Evolutionary conservation across 441 rosid species (phyloP), one percentile per base, ranked within the genome.

Genomic region (Pelargonium cotyledonis): DNA sequence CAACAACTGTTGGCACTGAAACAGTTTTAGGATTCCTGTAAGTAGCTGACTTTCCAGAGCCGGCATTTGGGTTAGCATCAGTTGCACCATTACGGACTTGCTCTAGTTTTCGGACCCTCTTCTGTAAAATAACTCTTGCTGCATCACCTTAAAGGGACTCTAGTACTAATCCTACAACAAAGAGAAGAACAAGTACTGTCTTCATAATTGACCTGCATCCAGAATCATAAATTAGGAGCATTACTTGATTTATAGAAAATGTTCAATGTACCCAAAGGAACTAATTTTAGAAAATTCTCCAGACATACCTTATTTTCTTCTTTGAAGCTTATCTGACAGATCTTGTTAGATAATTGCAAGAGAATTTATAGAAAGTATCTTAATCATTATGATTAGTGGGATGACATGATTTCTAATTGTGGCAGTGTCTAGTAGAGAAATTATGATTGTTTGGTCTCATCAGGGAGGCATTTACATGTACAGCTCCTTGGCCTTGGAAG

Each of bases 141-240:
- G 72, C 80, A 53, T 72, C 77, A 63, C 47, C 72, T 64, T 76
- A 65, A 65, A 68, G 66, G 9, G 74, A 58, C 19, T 73, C 46
- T 19, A 66, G 18, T 26, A 72, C 66, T 44, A 78, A 29, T 55
- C 68, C 77, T 26, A 74, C 68, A 18, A 76, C 43, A 29, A 69
- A 29, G 21, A 76, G 43, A 46, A 69, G 18, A 40, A 15, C 63
- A 62, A 65, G 53, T 58, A 64, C 67, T 12, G 51, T 70, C 70
- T 74, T 79, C 82, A 72, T 68, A 64, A 70, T 74, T 46, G 38
- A 19, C 57, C 73, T 65, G 74, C 4, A 16, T 5, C 60, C 11
- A 43, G 14, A 65, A 41, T 0, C 67, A 74, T 61, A n/a, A 26
- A 57, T 44, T 63, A 18, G 47, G 9, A 43, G 11, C 9, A 1